A percentile compares a stretch with the other conserved stretches of the same genome.
These are phyloP conservation scores for Neoarthrinium moseri DNA, from an alignment of 2,329 filamentous ascomycete genomes.

Conservation along the genomic window DNA sequence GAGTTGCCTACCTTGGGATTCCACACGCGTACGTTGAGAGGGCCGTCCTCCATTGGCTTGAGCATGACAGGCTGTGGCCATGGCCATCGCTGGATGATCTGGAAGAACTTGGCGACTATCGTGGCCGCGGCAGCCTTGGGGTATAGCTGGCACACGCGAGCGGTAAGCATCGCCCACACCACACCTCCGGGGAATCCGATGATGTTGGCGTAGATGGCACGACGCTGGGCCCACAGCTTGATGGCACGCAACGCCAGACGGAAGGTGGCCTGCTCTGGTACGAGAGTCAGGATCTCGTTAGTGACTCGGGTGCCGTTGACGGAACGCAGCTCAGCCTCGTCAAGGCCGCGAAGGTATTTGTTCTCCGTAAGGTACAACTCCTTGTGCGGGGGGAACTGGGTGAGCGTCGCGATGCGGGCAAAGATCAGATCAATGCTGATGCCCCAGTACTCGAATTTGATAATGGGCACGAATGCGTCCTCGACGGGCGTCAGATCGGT, in stretches of 20 bases:
- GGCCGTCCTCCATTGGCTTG: constrained; percentile 81
- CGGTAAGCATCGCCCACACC: constrained; percentile 97
- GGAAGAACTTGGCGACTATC: constrained; percentile 91
- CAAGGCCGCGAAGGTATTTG: constrained; percentile 78
- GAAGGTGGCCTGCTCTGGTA: constrained; percentile 88
- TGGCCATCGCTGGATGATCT: constrained; percentile 84
- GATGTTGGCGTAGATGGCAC: constrained; percentile 93
- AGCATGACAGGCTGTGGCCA: constrained; percentile 94
- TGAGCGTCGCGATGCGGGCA: constrained; percentile 68
- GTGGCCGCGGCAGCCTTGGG: constrained; percentile 87
- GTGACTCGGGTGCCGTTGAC: constrained; percentile 94
- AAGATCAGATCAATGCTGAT: constrained; percentile 97
- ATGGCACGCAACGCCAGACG: constrained; percentile 85
- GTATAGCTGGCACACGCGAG: constrained; percentile 92
- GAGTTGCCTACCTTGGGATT: constrained; percentile 71
- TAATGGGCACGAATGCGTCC: constrained; percentile 93
- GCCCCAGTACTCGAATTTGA: constrained; percentile 88
- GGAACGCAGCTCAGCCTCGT: constrained; percentile 83
- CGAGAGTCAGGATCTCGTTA: constrained; percentile 83
- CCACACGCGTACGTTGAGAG: constrained; percentile 84
- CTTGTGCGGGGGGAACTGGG: constrained; percentile 65
- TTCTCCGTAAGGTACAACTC: constrained; percentile 79
- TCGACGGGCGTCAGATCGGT: constrained; percentile 82
- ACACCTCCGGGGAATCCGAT: constrained; percentile 96
- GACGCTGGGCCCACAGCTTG: constrained; percentile 92